Evolutionary conservation across 2,329 filamentous ascomycete species (phyloP).

Genomic region (Dactylellina leptospora): DNA sequence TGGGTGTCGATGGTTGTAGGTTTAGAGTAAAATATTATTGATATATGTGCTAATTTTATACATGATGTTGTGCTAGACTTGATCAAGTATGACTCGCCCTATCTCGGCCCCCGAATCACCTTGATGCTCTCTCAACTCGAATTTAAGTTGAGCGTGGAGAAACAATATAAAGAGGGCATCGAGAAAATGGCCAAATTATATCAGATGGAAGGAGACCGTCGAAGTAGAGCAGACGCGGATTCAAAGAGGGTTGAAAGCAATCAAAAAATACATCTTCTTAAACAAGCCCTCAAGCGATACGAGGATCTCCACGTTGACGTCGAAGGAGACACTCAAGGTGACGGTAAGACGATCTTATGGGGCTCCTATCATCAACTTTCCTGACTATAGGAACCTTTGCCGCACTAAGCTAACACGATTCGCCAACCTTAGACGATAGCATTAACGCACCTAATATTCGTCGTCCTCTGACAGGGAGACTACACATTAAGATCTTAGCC

Average conservation of each 20-base stretch:
- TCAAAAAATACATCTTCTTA: constrained; percentile 94
- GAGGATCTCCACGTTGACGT: constrained; percentile 96
- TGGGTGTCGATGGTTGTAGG: constrained; percentile 63
- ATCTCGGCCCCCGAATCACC: constrained; percentile 95
- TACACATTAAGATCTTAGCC: constrained; percentile 83
- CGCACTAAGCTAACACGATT: background rate
- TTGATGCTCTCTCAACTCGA: constrained; percentile 98
- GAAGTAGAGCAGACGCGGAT: constrained; percentile 92
- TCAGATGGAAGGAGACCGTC: constrained; percentile 94
- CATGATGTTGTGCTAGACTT: constrained; percentile 76
- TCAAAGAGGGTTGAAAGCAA: constrained; percentile 91
- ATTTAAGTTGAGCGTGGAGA: constrained; percentile 98
- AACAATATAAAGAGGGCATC: constrained; percentile 97
- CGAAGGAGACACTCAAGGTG: constrained; percentile 75
- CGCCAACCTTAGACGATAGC: constrained; percentile 77
- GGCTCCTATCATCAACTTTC: too few species aligned
- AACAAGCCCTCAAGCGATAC: constrained; percentile 95
- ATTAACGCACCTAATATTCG: constrained; percentile 93
- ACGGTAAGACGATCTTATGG: too few species aligned
- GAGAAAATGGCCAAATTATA: constrained; percentile 99
- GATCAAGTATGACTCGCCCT: constrained; percentile 97
- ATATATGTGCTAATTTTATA: too few species aligned
- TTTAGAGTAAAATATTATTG: background rate
- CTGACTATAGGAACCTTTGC: too few species aligned
- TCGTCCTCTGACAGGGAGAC: constrained; percentile 91